Conservation (phyloP, 2,329 filamentous ascomycete genomes). For the Aureobasidium zeae region DNA sequence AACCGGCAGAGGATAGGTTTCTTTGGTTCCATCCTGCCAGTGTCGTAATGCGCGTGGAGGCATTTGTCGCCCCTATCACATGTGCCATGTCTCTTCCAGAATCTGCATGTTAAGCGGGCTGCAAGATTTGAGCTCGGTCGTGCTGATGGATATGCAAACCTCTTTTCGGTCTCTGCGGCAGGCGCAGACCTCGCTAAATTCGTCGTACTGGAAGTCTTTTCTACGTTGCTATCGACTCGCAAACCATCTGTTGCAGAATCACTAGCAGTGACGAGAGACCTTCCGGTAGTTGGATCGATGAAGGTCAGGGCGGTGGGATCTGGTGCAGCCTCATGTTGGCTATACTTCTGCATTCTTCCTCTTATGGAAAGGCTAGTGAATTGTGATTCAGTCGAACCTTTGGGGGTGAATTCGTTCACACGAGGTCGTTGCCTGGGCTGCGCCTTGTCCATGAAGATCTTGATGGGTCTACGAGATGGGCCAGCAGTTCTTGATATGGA, state of each 20-base stretch:
- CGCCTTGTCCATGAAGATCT: not conserved
- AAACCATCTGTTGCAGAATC: not conserved
- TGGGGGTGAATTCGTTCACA: conserved; percentile 20
- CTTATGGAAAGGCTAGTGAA: conserved; percentile 22
- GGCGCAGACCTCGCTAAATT: not conserved
- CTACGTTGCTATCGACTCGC: conserved; percentile 4
- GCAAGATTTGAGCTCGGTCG: too few relatives aligned
- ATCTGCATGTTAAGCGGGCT: conserved; percentile 19
- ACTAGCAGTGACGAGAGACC: not conserved
- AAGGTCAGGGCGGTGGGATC: conserved; percentile 22
- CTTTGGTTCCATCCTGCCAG: conserved; percentile 2
- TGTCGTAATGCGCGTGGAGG: conserved; percentile 17
- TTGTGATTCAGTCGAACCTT: conserved; percentile 19
- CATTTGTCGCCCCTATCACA: conserved; percentile 18
- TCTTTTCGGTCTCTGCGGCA: not conserved
- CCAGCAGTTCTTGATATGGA: not conserved
- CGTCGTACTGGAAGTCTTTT: not conserved
- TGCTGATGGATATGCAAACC: conserved; percentile 1
- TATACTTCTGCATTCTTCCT: conserved; percentile 21
- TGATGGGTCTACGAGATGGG: not conserved
- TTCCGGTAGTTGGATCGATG: conserved; percentile 26
- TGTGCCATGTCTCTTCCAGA: conserved; percentile 17
- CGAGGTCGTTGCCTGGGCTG: conserved; percentile 3
- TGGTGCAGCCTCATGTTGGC: conserved; percentile 23
- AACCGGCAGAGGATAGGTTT: not conserved